Evolutionary conservation across 2,329 filamentous ascomycete genomes (phyloP).

Genomic region (Nemania sp.): DNA sequence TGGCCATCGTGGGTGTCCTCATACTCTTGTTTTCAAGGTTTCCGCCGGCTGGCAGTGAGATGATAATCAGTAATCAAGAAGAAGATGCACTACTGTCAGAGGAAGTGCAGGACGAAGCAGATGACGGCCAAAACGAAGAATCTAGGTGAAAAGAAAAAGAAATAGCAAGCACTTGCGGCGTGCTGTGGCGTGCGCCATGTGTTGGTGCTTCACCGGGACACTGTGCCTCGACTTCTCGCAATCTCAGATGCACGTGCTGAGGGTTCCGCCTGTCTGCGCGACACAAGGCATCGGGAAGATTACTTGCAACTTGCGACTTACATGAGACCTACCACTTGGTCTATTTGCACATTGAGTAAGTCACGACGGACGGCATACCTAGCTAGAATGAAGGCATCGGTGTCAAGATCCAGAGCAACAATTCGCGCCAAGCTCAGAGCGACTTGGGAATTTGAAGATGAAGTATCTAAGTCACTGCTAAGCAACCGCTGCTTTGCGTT

Average conservation of each 20-base stretch:
- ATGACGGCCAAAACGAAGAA: not conserved
- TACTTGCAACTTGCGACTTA: too few relatives aligned
- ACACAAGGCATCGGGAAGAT: not conserved
- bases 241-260: too few relatives aligned
- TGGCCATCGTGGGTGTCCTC: conserved; percentile 29
- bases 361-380: not conserved
- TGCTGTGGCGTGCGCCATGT: not conserved
- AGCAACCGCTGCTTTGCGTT: too few relatives aligned
- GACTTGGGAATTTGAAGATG: too few relatives aligned
- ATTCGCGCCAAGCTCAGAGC: too few relatives aligned
- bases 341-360: not conserved
- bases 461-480: too few relatives aligned
- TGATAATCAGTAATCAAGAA: conserved; percentile 14
- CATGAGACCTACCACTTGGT: too few relatives aligned
- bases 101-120: not conserved
- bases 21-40: conserved; percentile 33
- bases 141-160: not conserved
- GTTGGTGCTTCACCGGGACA: not conserved
- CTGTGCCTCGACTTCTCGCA: too few relatives aligned
- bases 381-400: not conserved
- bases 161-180: not conserved
- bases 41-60: conserved; percentile 30
- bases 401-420: not conserved
- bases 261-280: not conserved
- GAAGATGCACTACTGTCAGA: conserved; percentile 10